A percentile compares a stretch with the other conserved stretches of the same genome.
phyloP scores from a whole-genome alignment of 108 stramenopile species.

The Skeletonema tropicum region DNA sequence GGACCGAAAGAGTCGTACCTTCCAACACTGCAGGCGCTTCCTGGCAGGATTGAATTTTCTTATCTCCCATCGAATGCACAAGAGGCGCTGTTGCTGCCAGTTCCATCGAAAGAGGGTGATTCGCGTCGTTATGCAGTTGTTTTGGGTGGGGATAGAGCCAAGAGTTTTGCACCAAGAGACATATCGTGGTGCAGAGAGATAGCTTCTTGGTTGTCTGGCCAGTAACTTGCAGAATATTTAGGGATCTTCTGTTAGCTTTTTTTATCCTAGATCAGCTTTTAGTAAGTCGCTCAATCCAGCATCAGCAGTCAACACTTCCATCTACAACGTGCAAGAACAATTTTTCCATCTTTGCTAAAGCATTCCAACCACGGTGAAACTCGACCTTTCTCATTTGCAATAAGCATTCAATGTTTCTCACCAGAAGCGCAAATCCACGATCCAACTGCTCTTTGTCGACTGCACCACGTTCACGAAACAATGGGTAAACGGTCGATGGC shows the following conservation, averaged over 20 bases:
- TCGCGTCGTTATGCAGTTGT: slow-evolving; percentile 57
- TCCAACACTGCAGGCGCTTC: slow-evolving; percentile 83
- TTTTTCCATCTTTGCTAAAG: slow-evolving; percentile 42
- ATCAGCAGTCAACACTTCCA: background rate
- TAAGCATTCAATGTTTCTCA: slow-evolving; percentile 82
- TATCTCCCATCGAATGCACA: slow-evolving; percentile 82
- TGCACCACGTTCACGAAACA: slow-evolving; percentile 70
- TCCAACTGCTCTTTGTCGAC: slow-evolving; percentile 82
- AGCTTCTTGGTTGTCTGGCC: slow-evolving; percentile 43
- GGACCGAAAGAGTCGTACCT: slow-evolving; percentile 76
- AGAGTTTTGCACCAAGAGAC: slow-evolving; percentile 83
- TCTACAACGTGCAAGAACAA: slow-evolving; percentile 25
- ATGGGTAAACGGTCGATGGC: slow-evolving; percentile 59
- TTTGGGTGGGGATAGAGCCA: slow-evolving; percentile 75
- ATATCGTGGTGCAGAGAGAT: slow-evolving; percentile 82
- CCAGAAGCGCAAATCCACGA: slow-evolving; percentile 65
- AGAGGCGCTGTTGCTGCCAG: slow-evolving; percentile 69
- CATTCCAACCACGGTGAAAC: slow-evolving; percentile 27
- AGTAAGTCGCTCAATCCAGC: too few species aligned
- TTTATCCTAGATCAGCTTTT: too few species aligned
- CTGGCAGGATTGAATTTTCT: slow-evolving; percentile 78
- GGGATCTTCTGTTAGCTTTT: too few species aligned
- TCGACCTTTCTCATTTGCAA: slow-evolving; percentile 29
- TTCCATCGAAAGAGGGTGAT: slow-evolving; percentile 7
- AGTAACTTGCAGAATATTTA: too few species aligned